Percentiles rank a stretch among this genome's conserved stretches.
Evolutionary conservation across 73 alveolate species (phyloP).

Genomic region (Paramecium sexaurelia): DNA sequence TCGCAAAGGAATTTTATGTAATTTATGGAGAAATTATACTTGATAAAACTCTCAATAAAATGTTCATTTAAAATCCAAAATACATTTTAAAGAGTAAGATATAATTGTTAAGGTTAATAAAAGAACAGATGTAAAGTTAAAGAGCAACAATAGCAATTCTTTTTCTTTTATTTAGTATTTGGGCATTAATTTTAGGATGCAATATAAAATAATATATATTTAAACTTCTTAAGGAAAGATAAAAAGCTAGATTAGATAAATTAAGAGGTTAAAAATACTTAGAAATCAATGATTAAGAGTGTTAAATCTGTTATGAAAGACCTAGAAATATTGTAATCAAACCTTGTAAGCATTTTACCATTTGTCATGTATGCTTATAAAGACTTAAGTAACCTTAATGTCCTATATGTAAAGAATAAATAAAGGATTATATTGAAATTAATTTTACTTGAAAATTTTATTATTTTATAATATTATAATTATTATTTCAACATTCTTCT

Average conservation of each 20-base stretch:
- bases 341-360: conserved; percentile 2
- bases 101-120: not conserved
- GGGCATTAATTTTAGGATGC: not conserved
- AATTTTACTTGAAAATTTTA: not conserved
- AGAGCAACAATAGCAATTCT: not conserved
- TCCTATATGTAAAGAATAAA: not conserved
- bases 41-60: not conserved
- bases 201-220: not conserved
- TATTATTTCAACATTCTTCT: not conserved
- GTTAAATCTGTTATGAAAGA: conserved; percentile 1
- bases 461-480: not conserved
- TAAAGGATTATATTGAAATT: conserved; percentile 16
- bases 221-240: not conserved
- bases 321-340: conserved; percentile 2
- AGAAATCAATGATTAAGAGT: not conserved
- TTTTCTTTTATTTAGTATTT: not conserved
- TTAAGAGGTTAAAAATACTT: not conserved
- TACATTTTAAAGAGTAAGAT: not conserved
- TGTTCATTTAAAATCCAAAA: not conserved
- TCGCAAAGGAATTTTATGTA: not conserved
- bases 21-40: not conserved
- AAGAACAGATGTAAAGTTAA: not conserved
- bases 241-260: not conserved
- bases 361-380: not conserved
- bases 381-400: not conserved